Evolutionary conservation across 768 basidiomycete species (phyloP).

Genomic region (Serendipita indica): DNA sequence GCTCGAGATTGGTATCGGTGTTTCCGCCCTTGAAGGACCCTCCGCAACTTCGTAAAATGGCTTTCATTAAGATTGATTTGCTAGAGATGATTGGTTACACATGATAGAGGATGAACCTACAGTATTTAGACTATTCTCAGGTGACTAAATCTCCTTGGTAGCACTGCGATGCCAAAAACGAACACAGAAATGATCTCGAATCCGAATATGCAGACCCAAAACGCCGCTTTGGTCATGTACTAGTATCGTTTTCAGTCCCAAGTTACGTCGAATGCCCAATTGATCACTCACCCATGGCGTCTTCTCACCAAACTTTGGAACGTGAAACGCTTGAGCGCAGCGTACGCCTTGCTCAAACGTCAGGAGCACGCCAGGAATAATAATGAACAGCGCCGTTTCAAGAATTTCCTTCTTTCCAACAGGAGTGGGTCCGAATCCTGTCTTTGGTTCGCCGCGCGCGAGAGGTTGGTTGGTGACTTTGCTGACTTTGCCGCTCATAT

Average conservation of each 20-base stretch:
- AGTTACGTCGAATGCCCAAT: too few relatives aligned
- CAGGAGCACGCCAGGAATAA: slow-evolving; percentile 7
- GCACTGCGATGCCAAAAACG: not conserved
- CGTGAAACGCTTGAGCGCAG: not conserved
- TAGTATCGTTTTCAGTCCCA: not conserved
- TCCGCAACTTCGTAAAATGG: too few relatives aligned
- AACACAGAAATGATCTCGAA: not conserved
- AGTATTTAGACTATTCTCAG: not conserved
- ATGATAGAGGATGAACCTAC: too few relatives aligned
- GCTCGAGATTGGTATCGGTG: too few relatives aligned
- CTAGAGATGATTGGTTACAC: too few relatives aligned
- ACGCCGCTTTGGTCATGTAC: not conserved
- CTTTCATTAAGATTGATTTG: too few relatives aligned
- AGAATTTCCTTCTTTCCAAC: not conserved
- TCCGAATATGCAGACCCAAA: not conserved
- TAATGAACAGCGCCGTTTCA: slow-evolving; percentile 1
- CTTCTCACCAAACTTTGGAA: not conserved
- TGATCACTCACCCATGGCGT: slow-evolving; percentile 5
- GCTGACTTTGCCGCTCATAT: not conserved
- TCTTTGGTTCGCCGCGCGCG: slow-evolving; percentile 6
- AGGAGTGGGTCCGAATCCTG: not conserved
- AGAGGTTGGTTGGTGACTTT: not conserved
- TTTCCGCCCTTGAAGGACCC: too few relatives aligned
- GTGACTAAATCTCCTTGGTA: not conserved
- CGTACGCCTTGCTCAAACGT: not conserved